Evolutionary conservation across 371 early-diverging fungal genomes (phyloP).

Genomic region (Mucor circinelloides): DNA sequence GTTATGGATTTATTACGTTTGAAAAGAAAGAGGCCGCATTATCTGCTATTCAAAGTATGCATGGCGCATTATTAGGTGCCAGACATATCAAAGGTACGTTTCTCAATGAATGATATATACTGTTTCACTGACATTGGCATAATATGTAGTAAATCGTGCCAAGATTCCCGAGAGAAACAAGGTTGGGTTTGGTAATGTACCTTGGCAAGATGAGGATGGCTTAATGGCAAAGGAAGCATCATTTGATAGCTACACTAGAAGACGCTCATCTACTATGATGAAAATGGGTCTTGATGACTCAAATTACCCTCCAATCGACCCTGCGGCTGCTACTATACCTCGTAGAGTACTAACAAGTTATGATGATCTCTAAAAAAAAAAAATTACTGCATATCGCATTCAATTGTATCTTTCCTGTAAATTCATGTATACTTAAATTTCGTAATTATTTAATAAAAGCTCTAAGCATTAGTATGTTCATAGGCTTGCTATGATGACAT

Average conservation of each 20-base stretch:
- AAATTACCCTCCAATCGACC: neutral
- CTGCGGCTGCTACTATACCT: conserved; percentile 14
- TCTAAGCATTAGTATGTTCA: neutral
- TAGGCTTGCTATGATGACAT: no score
- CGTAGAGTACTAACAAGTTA: conserved; percentile 37
- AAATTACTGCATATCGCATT: neutral
- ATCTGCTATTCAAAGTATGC: conserved; percentile 53
- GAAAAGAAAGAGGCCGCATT: conserved; percentile 49
- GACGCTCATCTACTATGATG: conserved; percentile 13
- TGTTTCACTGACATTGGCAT: neutral
- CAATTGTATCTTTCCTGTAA: neutral
- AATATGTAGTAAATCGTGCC: conserved; percentile 53
- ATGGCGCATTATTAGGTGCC: conserved; percentile 50
- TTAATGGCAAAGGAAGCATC: conserved; percentile 38
- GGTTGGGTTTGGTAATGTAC: conserved; percentile 62
- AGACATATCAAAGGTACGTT: conserved; percentile 50
- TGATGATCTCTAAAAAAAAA: conserved; percentile 32
- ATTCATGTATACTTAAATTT: conserved; percentile 1
- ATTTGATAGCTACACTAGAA: conserved; percentile 13
- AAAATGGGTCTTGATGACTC: conserved; percentile 4
- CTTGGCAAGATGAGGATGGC: conserved; percentile 62
- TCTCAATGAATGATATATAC: neutral
- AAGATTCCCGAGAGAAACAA: conserved; percentile 65
- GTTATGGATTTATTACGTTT: conserved; percentile 61
- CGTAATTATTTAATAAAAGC: neutral